Evolutionary conservation across 2,329 filamentous ascomycete genomes (phyloP), one percentile per base, ranked within the genome.

Genomic region (Sarocladiaceae sp.): DNA sequence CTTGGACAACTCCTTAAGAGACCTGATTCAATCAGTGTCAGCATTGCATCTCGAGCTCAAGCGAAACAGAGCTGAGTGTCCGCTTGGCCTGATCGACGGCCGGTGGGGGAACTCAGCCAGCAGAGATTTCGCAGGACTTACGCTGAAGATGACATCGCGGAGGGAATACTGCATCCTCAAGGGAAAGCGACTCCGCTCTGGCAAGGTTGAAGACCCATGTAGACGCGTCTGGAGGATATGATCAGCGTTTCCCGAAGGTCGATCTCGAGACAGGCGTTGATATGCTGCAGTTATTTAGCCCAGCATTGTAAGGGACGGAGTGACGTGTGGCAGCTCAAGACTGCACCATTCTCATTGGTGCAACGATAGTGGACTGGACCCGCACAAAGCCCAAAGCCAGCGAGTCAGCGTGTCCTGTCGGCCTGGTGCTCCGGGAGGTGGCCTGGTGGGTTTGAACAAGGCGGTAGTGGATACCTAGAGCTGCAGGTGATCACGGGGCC

Each of bases 1-100:
- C 69, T 80, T 85, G 58, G 71, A 70, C 44, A 86, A 73, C 60
- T 86, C 82, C 63, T 82, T 85, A 42, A 80, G 69, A n/a, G 79
- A 77, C 56, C 80, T 83, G 58, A 29, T 53, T 55, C 46, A 53
- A 54, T 55, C 56, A 58, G 57, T 55, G 28, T 53, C 50, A 50
- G 57, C 23, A 20, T 26, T 57, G 42, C 58, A 55, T 52, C 6
- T 47, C 37, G 60, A 55, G 20, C 12, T 17, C n/a, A 7, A 17
- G 15, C 22, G n/a, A 20, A 17, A 33, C 10, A 13, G 44, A 31
- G 26, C 44, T 6, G 5, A 17, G 23, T 7, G 7, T 22, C 17
- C 5, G 37, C 37, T 40, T 40, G 17, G 20, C 20, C 18, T 40
- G 37, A 15, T 40, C 20, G 17, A 12, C 17, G 37, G 18, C n/a